phyloP scores from a whole-genome alignment of 371 early-diverging fungal species.

The Mucor piriformis region DNA sequence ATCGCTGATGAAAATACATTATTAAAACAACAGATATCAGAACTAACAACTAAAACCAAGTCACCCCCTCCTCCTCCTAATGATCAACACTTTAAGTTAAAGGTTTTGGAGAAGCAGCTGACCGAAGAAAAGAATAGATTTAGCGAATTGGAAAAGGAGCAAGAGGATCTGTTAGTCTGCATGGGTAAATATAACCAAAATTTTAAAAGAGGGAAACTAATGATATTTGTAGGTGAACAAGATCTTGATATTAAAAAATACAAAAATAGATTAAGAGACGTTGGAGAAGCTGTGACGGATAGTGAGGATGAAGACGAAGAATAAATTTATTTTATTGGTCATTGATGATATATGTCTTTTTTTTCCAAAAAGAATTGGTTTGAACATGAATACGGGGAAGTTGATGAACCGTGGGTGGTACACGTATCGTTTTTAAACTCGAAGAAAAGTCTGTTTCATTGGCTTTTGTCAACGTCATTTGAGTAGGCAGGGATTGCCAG shows the following conservation, averaged over 20 bases:
- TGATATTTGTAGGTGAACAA: conserved; percentile 60
- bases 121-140: conserved; percentile 41
- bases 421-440: conserved; percentile 5
- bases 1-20: conserved; percentile 4
- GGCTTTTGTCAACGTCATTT: conserved; percentile 19
- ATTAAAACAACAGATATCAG: conserved; percentile 12
- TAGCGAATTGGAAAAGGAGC: conserved; percentile 74
- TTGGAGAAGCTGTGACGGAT: conserved; percentile 63
- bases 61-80: neutral
- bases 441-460: neutral
- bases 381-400: conserved; percentile 20
- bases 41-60: conserved; percentile 5
- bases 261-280: conserved; percentile 61
- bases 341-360: conserved; percentile 14
- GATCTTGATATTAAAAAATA: conserved; percentile 68
- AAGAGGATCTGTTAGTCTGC: conserved; percentile 89
- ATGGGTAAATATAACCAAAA: conserved; percentile 56
- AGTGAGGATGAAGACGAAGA: conserved; percentile 63
- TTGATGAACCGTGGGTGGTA: conserved; percentile 9
- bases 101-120: conserved; percentile 40
- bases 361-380: conserved; percentile 24
- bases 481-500: conserved; percentile 38
- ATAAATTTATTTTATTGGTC: conserved; percentile 5
- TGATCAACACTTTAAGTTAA: conserved; percentile 5
- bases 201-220: neutral